phyloP scores from a whole-genome alignment of 768 basidiomycete species.

The Crucibulum laeve region DNA sequence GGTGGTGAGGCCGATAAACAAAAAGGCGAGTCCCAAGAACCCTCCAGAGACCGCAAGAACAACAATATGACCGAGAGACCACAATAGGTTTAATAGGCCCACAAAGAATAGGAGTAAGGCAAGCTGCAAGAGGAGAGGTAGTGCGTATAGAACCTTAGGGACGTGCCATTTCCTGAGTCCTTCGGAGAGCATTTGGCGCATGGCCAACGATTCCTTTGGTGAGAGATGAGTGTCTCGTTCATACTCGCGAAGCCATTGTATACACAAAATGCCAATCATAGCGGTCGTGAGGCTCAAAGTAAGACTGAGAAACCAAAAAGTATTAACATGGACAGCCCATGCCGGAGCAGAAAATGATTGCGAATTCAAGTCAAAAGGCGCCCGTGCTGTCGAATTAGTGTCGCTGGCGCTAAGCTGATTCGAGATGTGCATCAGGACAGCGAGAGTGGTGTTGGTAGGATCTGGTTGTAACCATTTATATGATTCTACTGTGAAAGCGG shows the following conservation, averaged over 20 bases:
- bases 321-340: slow-evolving; percentile 9
- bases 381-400: background rate
- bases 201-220: slow-evolving; percentile 10
- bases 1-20: background rate
- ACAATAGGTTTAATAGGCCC: slow-evolving; percentile 18
- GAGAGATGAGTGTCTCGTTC: slow-evolving; percentile 9
- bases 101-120: slow-evolving; percentile 19
- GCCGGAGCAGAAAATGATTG: background rate
- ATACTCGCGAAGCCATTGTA: slow-evolving; percentile 20
- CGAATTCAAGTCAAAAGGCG: background rate
- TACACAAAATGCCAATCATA: slow-evolving; percentile 14
- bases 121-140: slow-evolving; percentile 20
- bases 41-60: slow-evolving; percentile 7
- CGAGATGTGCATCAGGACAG: slow-evolving; percentile 3
- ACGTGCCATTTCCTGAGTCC: slow-evolving; percentile 17
- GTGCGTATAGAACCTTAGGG: slow-evolving; percentile 12
- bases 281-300: slow-evolving; percentile 15
- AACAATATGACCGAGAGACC: slow-evolving; percentile 11
- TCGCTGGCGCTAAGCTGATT: slow-evolving; percentile 1
- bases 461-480: slow-evolving; percentile 11
- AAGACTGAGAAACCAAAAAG: slow-evolving; percentile 16
- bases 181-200: slow-evolving; percentile 17
- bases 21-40: background rate
- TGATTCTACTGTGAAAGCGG: slow-evolving; percentile 15
- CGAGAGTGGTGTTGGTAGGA: slow-evolving; percentile 1